Evolutionary conservation across 1,139 yeast species (phyloP), one percentile per base, ranked within the genome.

Genomic region (Magnusiomyces tetraspermus): DNA sequence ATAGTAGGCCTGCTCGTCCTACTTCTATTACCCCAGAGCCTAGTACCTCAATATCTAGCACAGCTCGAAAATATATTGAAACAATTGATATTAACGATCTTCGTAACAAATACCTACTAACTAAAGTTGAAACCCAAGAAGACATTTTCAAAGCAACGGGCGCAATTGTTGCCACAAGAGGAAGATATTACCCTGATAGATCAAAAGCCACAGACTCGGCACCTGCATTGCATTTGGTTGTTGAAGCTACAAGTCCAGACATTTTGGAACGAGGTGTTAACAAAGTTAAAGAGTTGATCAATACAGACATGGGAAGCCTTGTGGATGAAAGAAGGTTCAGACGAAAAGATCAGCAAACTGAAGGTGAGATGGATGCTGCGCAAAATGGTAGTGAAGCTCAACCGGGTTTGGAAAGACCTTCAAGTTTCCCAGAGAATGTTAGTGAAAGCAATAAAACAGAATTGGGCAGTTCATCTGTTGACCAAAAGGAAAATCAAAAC

Each of bases 141-240:
- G 58, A 57, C 53, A 68, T 69, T 41, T 55, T 58, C 42, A 56
- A 61, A 15, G 65, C 64, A 38, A 65, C 67, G 4, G 72, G 71
- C 2, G 69, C 70, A 36, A 61, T 57, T 15, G 67, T 70, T 13
- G 60, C 64, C 4, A 66, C 72, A 4, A 61, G 66, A 15, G 74
- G 74, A 36, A 58, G 69, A 49, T 70, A 70, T 55, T 70, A 67
- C 47, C 73, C 74, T 1, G 73, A 70, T 51, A 61, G 63, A 46
- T 53, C 67, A 1, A 57, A 60, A 57, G 71, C 73, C 1, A 66
- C 71, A 0, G 68, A 63, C 17, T 54, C 55, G 21, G 67, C 64
- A 23, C 73, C 73, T 17, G 66, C 72, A 2, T 54, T 70, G 46
- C 66, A 67, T 53, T 59, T 70, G 26, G 63, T 63, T 48, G 58